Evolutionary conservation across 2,329 filamentous ascomycete genomes (phyloP).

Genomic region (Fusarium longipes): DNA sequence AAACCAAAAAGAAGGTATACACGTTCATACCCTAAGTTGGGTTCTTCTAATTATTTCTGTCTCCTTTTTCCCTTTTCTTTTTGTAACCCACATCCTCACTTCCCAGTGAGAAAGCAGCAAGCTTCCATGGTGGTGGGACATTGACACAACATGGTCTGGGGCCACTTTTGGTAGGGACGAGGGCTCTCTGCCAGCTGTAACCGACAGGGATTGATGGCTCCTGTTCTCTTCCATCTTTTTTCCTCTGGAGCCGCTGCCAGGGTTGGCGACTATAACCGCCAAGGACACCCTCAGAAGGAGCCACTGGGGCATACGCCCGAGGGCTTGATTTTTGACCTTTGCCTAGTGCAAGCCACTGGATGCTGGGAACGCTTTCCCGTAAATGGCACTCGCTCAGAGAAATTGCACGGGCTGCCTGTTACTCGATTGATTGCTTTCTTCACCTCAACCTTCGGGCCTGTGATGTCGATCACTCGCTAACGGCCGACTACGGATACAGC

Average conservation of each 20-base stretch:
- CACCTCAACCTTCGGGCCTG: slow-evolving; percentile 20
- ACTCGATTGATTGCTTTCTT: slow-evolving; percentile 6
- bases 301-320: not conserved
- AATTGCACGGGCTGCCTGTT: not conserved
- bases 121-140: not conserved
- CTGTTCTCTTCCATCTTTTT: not conserved
- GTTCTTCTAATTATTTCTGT: not conserved
- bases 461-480: slow-evolving; percentile 33
- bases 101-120: not conserved
- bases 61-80: not conserved
- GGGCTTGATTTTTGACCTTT: slow-evolving; percentile 26
- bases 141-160: slow-evolving; percentile 24
- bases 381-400: slow-evolving; percentile 11
- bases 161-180: slow-evolving; percentile 30
- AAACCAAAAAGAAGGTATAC: too few relatives aligned
- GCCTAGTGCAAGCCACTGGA: slow-evolving; percentile 23
- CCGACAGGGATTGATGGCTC: slow-evolving; percentile 15
- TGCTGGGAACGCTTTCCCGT: slow-evolving; percentile 12
- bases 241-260: slow-evolving; percentile 5
- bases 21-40: not conserved
- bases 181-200: slow-evolving; percentile 12
- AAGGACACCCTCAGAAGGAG: slow-evolving; percentile 18
- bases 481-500: not conserved
- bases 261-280: slow-evolving; percentile 20
- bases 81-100: not conserved